Conservation (phyloP, 1,139 yeast species). For the Magnusiomyces magnusii region DNA sequence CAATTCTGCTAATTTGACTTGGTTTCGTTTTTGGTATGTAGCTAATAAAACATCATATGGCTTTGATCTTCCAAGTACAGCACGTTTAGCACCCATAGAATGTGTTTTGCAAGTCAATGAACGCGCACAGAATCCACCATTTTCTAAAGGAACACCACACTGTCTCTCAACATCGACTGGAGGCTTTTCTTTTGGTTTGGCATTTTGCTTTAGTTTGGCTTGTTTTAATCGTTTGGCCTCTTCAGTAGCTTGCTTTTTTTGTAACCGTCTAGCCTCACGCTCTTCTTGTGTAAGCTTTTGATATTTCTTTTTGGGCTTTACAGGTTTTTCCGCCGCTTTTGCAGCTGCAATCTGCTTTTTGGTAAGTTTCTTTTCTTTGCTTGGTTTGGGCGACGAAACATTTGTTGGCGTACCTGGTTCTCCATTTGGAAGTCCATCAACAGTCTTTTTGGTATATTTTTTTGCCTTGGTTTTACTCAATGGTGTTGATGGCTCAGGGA, state of each 20-base stretch:
- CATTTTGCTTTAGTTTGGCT: conserved; percentile 18
- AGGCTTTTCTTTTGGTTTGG: conserved; percentile 57
- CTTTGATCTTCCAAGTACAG: conserved; percentile 85
- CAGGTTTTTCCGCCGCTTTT: not conserved
- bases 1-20: conserved; percentile 54
- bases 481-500: not conserved
- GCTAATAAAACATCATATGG: conserved; percentile 85
- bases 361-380: conserved; percentile 6
- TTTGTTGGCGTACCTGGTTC: conserved; percentile 2
- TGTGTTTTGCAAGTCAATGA: conserved; percentile 95
- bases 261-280: conserved; percentile 11
- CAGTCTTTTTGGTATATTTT: not conserved
- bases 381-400: not conserved
- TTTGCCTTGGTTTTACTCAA: not conserved
- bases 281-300: conserved; percentile 14
- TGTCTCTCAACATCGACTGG: conserved; percentile 93
- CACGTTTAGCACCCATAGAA: conserved; percentile 95
- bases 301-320: conserved; percentile 12
- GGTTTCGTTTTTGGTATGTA: conserved; percentile 86
- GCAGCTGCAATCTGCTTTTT: conserved; percentile 34
- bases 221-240: conserved; percentile 71
- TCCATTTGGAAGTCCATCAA: not conserved
- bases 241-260: conserved; percentile 49
- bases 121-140: conserved; percentile 92
- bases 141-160: conserved; percentile 91